Evolutionary conservation across 148 eudicot genomes (phyloP).

Genomic region (Silene conica): DNA sequence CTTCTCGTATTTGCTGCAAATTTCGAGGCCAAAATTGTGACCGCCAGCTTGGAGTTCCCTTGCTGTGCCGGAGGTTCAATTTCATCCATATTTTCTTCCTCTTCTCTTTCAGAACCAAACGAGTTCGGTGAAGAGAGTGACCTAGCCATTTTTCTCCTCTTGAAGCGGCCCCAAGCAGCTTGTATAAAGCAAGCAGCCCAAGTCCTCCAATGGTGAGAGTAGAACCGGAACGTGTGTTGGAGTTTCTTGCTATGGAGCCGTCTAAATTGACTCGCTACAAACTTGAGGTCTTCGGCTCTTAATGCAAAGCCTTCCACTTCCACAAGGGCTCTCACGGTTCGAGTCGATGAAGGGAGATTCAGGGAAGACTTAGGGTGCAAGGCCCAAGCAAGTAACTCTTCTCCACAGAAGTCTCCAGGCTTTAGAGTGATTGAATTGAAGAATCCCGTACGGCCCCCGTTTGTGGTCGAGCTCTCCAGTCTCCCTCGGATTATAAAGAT

Average conservation of each 20-base stretch:
- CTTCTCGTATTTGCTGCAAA: conserved; percentile 75
- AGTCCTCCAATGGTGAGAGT: conserved; percentile 90
- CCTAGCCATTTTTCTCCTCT: conserved; percentile 51
- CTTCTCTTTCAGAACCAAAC: conserved; percentile 37
- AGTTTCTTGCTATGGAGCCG: conserved; percentile 83
- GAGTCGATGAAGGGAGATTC: conserved; percentile 72
- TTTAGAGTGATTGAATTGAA: conserved; percentile 59
- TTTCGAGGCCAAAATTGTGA: conserved; percentile 65
- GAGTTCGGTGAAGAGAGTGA: conserved; percentile 50
- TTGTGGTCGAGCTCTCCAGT: conserved; percentile 77
- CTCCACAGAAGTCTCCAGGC: conserved; percentile 91
- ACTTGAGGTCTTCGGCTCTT: conserved; percentile 76
- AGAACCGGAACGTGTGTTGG: conserved; percentile 76
- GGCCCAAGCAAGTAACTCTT: conserved; percentile 82
- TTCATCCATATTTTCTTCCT: conserved; percentile 31
- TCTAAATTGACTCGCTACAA: conserved; percentile 75
- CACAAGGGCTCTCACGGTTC: conserved; percentile 66
- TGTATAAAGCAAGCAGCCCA: conserved; percentile 93
- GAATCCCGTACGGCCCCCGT: conserved; percentile 82
- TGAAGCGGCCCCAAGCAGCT: conserved; percentile 76
- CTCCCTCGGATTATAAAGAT: conserved; percentile 77
- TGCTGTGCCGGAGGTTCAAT: conserved; percentile 32
- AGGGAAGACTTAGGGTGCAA: conserved; percentile 62
- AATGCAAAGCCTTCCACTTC: conserved; percentile 84
- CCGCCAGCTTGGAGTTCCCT: conserved; percentile 40